Evolutionary conservation across 352 stramenopile genomes (phyloP).

Genomic region (Phytophthora megakarya): DNA sequence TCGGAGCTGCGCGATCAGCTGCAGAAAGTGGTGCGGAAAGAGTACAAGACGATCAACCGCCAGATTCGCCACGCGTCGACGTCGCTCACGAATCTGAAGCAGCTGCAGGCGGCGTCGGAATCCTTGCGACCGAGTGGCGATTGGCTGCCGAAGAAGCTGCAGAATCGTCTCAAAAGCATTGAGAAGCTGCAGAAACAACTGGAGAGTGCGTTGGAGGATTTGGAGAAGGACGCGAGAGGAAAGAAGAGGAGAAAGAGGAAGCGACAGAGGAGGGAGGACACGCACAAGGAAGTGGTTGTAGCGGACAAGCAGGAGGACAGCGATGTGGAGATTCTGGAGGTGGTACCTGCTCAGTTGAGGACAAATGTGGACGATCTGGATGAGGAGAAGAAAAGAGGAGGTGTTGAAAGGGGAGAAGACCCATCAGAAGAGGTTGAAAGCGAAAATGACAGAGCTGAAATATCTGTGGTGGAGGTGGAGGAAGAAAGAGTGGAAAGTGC

Average conservation of each 20-base stretch:
- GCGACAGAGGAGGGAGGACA: not conserved
- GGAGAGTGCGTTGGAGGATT: constrained; percentile 1
- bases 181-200: constrained; percentile 14
- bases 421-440: too few relatives aligned
- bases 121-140: constrained; percentile 28
- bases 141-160: constrained; percentile 14
- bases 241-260: constrained; percentile 23
- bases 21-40: constrained; percentile 15
- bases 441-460: not conserved
- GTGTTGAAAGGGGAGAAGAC: not conserved
- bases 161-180: constrained; percentile 22
- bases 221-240: not conserved
- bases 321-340: not conserved
- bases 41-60: constrained; percentile 10
- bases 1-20: constrained; percentile 33
- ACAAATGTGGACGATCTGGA: not conserved
- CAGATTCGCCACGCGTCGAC: constrained; percentile 11
- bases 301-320: constrained; percentile 14
- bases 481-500: constrained; percentile 1
- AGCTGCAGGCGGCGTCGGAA: constrained; percentile 34
- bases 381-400: not conserved
- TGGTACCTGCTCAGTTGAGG: not conserved
- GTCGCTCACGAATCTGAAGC: constrained; percentile 26
- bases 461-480: not conserved
- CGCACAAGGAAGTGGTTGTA: too few relatives aligned